Conservation (phyloP, 768 basidiomycete genomes). For the Lentinula sp. region DNA sequence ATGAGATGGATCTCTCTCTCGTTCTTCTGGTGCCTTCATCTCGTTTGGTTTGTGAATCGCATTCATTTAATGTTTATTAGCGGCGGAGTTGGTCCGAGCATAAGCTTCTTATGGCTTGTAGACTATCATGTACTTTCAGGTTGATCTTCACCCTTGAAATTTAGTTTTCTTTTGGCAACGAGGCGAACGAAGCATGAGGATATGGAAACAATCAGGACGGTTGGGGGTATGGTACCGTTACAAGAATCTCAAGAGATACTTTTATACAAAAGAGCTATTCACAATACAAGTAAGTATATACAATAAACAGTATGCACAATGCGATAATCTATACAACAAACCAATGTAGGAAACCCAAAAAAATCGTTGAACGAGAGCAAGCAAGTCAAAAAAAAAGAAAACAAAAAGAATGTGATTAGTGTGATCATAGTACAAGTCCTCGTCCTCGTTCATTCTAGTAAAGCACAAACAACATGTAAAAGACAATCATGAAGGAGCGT, state of each 20-base stretch:
- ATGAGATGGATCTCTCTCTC: conserved; percentile 1
- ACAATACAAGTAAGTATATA: conserved; percentile 8
- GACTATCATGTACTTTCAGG: not conserved
- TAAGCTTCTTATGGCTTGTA: not conserved
- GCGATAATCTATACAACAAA: conserved; percentile 3
- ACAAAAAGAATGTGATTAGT: not conserved
- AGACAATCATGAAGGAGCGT: conserved; percentile 22
- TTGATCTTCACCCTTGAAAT: not conserved
- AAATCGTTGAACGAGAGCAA: not conserved
- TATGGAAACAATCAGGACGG: not conserved
- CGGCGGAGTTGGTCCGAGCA: conserved; percentile 4
- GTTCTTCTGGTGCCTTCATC: conserved; percentile 1
- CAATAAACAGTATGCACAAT: conserved; percentile 4
- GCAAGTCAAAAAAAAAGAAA: not conserved
- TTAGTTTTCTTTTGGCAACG: not conserved
- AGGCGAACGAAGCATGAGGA: not conserved
- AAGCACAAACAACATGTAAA: conserved; percentile 14
- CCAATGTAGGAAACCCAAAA: not conserved
- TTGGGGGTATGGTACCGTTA: not conserved
- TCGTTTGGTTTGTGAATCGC: not conserved
- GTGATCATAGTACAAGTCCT: not conserved
- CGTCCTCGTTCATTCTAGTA: conserved; percentile 1
- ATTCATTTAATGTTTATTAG: not conserved
- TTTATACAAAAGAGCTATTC: conserved; percentile 5
- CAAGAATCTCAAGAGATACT: not conserved